Evolutionary conservation across 805 yeast genomes (phyloP).

Genomic region (Komagataella mondaviorum): DNA sequence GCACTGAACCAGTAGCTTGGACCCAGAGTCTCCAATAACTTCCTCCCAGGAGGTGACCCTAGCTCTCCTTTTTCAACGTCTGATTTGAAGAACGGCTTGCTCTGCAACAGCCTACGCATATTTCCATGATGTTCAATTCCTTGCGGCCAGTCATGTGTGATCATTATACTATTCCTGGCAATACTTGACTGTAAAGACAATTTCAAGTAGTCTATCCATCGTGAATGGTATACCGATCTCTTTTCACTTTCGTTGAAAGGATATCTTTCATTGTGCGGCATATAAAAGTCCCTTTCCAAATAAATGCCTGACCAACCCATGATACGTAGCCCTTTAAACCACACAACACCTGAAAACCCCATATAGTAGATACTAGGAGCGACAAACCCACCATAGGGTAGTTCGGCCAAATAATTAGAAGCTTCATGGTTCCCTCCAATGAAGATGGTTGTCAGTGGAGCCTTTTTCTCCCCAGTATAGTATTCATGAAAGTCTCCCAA

Average conservation of each 20-base stretch:
- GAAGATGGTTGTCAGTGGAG: constrained; percentile 70
- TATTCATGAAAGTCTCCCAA: constrained; percentile 76
- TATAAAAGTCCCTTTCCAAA: constrained; percentile 34
- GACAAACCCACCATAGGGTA: constrained; percentile 85
- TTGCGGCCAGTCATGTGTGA: constrained; percentile 94
- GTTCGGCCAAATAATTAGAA: constrained; percentile 58
- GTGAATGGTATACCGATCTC: constrained; percentile 60
- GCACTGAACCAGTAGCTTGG: constrained; percentile 83
- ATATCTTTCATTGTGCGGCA: constrained; percentile 23
- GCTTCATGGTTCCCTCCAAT: constrained; percentile 96
- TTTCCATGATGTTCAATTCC: constrained; percentile 61
- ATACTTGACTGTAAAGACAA: constrained; percentile 20
- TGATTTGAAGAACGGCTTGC: constrained; percentile 52
- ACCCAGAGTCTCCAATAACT: constrained; percentile 33
- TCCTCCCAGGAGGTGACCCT: constrained; percentile 62
- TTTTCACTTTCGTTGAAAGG: constrained; percentile 36
- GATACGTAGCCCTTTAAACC: constrained; percentile 65
- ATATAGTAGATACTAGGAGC: constrained; percentile 78
- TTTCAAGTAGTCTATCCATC: constrained; percentile 49
- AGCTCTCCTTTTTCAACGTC: constrained; percentile 49
- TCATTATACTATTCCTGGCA: constrained; percentile 31
- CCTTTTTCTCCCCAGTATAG: constrained; percentile 41
- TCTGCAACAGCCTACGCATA: constrained; percentile 27
- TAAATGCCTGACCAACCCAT: constrained; percentile 82
- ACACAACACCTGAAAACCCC: constrained; percentile 65